These are phyloP conservation scores for Psophocarpus tetragonolobus DNA, from an alignment of 306 rosid species.

Conservation along the genomic window DNA sequence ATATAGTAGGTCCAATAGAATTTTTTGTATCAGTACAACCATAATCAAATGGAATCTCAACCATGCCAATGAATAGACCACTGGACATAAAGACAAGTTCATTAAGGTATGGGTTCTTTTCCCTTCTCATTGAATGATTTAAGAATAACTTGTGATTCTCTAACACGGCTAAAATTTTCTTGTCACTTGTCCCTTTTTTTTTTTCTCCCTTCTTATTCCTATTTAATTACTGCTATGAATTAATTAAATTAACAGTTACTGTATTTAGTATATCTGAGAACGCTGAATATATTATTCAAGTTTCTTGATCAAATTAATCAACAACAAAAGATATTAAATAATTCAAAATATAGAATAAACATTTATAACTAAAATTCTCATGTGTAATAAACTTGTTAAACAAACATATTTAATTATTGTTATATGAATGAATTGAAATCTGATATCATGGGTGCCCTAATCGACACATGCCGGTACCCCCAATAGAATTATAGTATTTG, in stretches of 20 bases:
- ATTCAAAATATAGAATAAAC: too few species aligned
- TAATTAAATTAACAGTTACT: constrained; percentile 12
- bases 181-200: constrained; percentile 2
- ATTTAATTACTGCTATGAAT: background rate
- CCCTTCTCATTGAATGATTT: constrained; percentile 18
- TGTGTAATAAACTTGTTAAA: background rate
- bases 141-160: background rate
- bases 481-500: constrained; percentile 10
- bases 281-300: background rate
- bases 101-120: constrained; percentile 16
- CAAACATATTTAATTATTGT: too few species aligned
- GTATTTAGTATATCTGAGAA: background rate
- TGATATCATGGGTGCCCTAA: constrained; percentile 23
- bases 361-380: background rate
- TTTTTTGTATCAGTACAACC: constrained; percentile 42
- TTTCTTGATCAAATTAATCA: background rate
- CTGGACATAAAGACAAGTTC: constrained; percentile 35
- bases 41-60: constrained; percentile 45
- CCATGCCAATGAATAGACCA: constrained; percentile 50
- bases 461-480: background rate
- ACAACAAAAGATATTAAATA: too few species aligned
- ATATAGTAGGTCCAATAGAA: constrained; percentile 44
- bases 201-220: too few species aligned
- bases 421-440: too few species aligned
- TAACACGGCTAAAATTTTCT: constrained; percentile 6